These are phyloP conservation scores for Exidia glandulosa DNA, from an alignment of 768 basidiomycete species.

Conservation along the genomic window DNA sequence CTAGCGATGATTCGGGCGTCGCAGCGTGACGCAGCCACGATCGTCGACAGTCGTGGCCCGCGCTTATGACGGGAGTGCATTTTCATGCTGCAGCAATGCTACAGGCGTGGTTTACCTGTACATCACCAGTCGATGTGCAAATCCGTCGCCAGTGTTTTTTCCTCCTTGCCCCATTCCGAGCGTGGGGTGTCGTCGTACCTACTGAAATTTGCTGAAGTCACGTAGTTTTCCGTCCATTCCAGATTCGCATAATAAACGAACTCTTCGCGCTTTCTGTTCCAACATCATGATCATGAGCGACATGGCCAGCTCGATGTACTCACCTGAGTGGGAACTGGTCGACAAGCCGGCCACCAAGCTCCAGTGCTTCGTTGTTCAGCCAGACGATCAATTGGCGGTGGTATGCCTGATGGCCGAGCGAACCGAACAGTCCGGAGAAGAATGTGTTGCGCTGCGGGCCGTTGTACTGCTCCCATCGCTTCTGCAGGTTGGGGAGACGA, in stretches of 20 bases:
- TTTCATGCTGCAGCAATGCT: too few relatives aligned
- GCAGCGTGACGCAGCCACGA: too few relatives aligned
- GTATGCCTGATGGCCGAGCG: conserved; percentile 6
- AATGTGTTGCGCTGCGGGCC: neutral
- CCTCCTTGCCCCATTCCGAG: neutral
- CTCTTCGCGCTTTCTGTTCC: neutral
- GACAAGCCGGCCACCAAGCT: conserved; percentile 14
- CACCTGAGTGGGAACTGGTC: conserved; percentile 15
- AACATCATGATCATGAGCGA: neutral
- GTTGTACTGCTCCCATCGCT: conserved; percentile 24
- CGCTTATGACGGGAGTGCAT: too few relatives aligned
- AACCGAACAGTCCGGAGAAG: neutral
- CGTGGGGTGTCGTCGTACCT: neutral
- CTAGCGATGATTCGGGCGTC: too few relatives aligned
- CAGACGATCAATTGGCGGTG: conserved; percentile 12
- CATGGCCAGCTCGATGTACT: conserved; percentile 1
- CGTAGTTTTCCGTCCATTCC: neutral
- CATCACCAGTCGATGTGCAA: too few relatives aligned
- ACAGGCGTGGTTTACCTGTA: too few relatives aligned
- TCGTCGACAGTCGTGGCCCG: too few relatives aligned
- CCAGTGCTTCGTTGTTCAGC: conserved; percentile 13
- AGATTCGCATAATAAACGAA: neutral
- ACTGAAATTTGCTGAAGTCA: neutral
- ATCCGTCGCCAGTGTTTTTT: too few relatives aligned
- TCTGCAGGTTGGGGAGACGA: conserved; percentile 20